These are phyloP conservation scores for Lactuca sativa DNA, from an alignment of 129 eudicot genomes.

Conservation along the genomic window DNA sequence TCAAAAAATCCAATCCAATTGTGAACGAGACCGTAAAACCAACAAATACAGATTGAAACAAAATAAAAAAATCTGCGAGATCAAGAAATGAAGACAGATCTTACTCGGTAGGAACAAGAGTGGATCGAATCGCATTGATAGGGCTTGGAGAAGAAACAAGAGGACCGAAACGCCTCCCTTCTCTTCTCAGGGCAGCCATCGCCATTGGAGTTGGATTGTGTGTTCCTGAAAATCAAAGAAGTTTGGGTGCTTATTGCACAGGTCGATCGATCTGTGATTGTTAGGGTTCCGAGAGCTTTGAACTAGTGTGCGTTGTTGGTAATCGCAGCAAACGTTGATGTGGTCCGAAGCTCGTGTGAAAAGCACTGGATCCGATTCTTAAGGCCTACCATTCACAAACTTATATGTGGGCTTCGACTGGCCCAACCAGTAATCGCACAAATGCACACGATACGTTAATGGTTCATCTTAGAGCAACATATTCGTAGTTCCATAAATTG, in stretches of 20 bases:
- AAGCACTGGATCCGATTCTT: slow-evolving; percentile 28
- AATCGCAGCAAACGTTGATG: slow-evolving; percentile 12
- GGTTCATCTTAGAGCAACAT: too few relatives aligned
- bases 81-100: slow-evolving; percentile 17
- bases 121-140: slow-evolving; percentile 47
- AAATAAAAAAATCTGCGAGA: background rate
- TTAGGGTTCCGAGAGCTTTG: slow-evolving; percentile 33
- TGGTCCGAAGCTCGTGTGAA: slow-evolving; percentile 21
- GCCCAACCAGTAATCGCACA: slow-evolving; percentile 12
- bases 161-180: slow-evolving; percentile 56
- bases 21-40: background rate
- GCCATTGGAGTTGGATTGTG: slow-evolving; percentile 47
- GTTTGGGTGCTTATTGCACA: slow-evolving; percentile 3
- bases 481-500: background rate
- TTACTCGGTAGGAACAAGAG: slow-evolving; percentile 51
- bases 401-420: slow-evolving; percentile 10
- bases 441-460: too few relatives aligned
- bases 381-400: background rate
- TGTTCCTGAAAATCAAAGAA: slow-evolving; percentile 9
- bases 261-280: slow-evolving; percentile 10
- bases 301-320: slow-evolving; percentile 14
- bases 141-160: slow-evolving; percentile 48
- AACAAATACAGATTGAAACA: background rate
- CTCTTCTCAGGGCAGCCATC: slow-evolving; percentile 74
- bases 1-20: background rate